Conservation (phyloP, 2,329 filamentous ascomycete species). For the Raffaelea ambrosiae region DNA sequence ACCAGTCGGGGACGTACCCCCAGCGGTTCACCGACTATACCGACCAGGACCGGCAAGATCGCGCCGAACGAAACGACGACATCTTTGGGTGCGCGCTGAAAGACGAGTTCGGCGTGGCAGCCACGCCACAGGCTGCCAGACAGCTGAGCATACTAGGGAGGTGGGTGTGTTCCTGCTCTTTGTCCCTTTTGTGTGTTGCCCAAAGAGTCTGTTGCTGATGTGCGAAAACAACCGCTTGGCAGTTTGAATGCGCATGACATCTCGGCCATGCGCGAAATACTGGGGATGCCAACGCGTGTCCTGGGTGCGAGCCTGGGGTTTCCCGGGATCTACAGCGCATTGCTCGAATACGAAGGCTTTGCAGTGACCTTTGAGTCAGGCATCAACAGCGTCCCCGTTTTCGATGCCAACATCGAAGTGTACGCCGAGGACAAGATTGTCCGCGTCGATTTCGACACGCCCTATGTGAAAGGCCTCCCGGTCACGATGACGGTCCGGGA, state of each 20-base stretch:
- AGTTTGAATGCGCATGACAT: constrained; percentile 45
- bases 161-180: too few relatives aligned
- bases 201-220: too few relatives aligned
- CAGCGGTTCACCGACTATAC: constrained; percentile 31
- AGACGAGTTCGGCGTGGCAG: constrained; percentile 22
- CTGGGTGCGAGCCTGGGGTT: constrained; percentile 27
- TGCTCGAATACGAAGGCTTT: constrained; percentile 38
- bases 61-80: constrained; percentile 13
- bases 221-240: not conserved
- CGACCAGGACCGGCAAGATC: constrained; percentile 16
- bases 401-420: constrained; percentile 44
- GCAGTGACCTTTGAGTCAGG: constrained; percentile 50
- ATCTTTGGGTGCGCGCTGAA: constrained; percentile 21
- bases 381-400: constrained; percentile 40
- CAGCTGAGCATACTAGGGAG: constrained; percentile 19
- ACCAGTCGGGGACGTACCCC: constrained; percentile 39
- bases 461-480: constrained; percentile 47
- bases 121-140: constrained; percentile 16
- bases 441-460: constrained; percentile 45
- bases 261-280: constrained; percentile 42
- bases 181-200: too few relatives aligned
- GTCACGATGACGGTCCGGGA: constrained; percentile 40
- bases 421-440: constrained; percentile 47
- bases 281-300: constrained; percentile 36
- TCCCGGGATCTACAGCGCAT: constrained; percentile 25